A percentile compares a stretch with the other conserved stretches of the same genome.
Conservation (phyloP, 1,284 basidiomycete genomes). For the Austroboletus novae-zelandiae region DNA sequence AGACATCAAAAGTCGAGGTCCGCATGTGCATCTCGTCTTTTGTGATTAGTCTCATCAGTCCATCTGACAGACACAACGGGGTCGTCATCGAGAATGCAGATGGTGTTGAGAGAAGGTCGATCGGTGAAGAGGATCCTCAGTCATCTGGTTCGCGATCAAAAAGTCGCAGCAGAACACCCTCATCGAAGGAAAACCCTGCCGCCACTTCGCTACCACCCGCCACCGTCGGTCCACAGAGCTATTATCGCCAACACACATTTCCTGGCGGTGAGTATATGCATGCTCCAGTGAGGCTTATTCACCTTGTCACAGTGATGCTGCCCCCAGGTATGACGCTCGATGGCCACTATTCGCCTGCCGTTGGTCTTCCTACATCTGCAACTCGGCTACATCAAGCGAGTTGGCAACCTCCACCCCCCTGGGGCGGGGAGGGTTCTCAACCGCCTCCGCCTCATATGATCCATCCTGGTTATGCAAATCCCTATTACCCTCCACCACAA, state of each 20-base stretch:
- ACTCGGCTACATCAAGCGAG: slow-evolving; percentile 44
- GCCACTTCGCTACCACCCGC: slow-evolving; percentile 32
- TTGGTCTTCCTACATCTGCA: slow-evolving; percentile 52
- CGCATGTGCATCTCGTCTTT: slow-evolving; percentile 16
- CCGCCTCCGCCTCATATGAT: slow-evolving; percentile 35
- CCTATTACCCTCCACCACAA: slow-evolving; percentile 45
- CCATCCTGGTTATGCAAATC: slow-evolving; percentile 40
- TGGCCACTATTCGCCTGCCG: slow-evolving; percentile 33
- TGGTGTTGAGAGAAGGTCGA: slow-evolving; percentile 31
- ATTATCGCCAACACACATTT: slow-evolving; percentile 62
- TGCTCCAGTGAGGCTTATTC: background rate
- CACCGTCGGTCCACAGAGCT: slow-evolving; percentile 43
- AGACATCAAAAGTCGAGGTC: slow-evolving; percentile 69
- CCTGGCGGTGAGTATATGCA: slow-evolving; percentile 29
- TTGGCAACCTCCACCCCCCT: slow-evolving; percentile 40
- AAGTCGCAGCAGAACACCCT: slow-evolving; percentile 50
- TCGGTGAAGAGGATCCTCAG: slow-evolving; percentile 36
- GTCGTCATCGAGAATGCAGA: slow-evolving; percentile 57
- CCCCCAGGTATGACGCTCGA: slow-evolving; percentile 33
- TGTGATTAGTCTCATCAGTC: slow-evolving; percentile 4
- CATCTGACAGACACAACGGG: slow-evolving; percentile 56
- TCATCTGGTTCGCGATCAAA: slow-evolving; percentile 45
- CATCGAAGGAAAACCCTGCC: slow-evolving; percentile 38
- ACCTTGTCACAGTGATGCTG: slow-evolving; percentile 15
- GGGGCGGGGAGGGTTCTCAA: slow-evolving; percentile 30